Conservation (phyloP, 495 filamentous ascomycete species). For the Talaromyces nanjingensis region DNA sequence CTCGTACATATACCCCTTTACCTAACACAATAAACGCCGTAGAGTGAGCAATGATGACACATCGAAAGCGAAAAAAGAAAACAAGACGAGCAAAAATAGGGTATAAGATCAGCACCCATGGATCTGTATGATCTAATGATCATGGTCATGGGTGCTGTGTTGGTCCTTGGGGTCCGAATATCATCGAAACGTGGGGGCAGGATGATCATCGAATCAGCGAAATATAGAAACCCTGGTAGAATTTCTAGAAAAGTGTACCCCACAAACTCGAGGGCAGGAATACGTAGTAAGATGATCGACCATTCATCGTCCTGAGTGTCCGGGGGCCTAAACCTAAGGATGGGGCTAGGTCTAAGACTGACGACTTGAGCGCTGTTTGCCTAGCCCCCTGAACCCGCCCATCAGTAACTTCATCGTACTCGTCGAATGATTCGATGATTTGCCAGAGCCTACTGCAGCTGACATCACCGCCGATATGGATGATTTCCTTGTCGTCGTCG, state of each 20-base stretch:
- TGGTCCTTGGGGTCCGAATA: not conserved
- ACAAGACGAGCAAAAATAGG: not conserved
- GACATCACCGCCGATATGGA: not conserved
- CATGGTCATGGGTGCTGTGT: not conserved
- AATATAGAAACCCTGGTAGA: not conserved
- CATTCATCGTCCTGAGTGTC: not conserved
- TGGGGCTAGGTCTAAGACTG: not conserved
- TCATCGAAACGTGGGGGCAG: not conserved
- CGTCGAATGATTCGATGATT: not conserved
- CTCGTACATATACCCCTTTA: not conserved
- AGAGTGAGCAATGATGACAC: not conserved
- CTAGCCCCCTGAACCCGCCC: slow-evolving; percentile 10
- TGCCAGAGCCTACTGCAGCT: not conserved
- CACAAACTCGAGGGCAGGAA: not conserved
- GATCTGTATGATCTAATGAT: not conserved
- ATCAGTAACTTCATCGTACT: slow-evolving; percentile 8
- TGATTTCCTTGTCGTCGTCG: not conserved
- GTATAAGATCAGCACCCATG: not conserved
- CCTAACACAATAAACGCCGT: not conserved
- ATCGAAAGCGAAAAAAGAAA: not conserved
- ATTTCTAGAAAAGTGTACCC: too few species aligned
- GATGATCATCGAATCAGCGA: not conserved
- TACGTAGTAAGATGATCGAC: not conserved
- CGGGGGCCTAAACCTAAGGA: not conserved
- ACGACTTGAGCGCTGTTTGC: not conserved